These are phyloP conservation scores for Mucor irregularis DNA, from an alignment of 371 early-diverging fungal genomes.

Conservation along the genomic window DNA sequence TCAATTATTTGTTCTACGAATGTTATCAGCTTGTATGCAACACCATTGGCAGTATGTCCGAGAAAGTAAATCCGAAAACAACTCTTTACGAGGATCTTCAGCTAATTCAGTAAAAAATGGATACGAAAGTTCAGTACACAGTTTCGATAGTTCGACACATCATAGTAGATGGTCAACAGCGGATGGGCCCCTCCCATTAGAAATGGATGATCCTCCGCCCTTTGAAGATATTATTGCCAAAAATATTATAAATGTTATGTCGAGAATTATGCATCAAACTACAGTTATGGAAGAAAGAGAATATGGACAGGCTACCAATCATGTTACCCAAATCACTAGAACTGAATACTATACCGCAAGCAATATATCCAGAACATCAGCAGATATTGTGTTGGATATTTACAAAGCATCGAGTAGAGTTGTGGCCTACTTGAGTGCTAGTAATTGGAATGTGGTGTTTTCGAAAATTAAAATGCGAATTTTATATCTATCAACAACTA, in stretches of 20 bases:
- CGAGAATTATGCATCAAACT: slow-evolving; percentile 66
- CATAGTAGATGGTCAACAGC: slow-evolving; percentile 28
- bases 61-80: slow-evolving; percentile 33
- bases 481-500: slow-evolving; percentile 55
- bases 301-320: slow-evolving; percentile 31
- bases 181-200: slow-evolving; percentile 20
- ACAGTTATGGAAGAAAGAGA: slow-evolving; percentile 46
- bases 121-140: slow-evolving; percentile 26
- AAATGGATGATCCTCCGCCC: slow-evolving; percentile 73
- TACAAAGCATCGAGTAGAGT: slow-evolving; percentile 74
- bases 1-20: slow-evolving; percentile 71
- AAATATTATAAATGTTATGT: slow-evolving; percentile 61
- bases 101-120: slow-evolving; percentile 2
- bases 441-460: slow-evolving; percentile 81
- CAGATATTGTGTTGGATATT: slow-evolving; percentile 63
- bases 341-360: slow-evolving; percentile 39
- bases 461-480: slow-evolving; percentile 64
- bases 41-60: slow-evolving; percentile 70
- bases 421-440: slow-evolving; percentile 76
- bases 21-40: slow-evolving; percentile 74
- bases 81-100: slow-evolving; percentile 22
- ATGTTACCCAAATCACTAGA: slow-evolving; percentile 56
- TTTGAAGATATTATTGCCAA: slow-evolving; percentile 73
- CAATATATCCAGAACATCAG: slow-evolving; percentile 27
- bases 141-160: slow-evolving; percentile 22